Percentiles rank a stretch among this genome's conserved stretches.
Conservation (phyloP, 202 grass and related monocot species). For the Carex sylvatica region DNA sequence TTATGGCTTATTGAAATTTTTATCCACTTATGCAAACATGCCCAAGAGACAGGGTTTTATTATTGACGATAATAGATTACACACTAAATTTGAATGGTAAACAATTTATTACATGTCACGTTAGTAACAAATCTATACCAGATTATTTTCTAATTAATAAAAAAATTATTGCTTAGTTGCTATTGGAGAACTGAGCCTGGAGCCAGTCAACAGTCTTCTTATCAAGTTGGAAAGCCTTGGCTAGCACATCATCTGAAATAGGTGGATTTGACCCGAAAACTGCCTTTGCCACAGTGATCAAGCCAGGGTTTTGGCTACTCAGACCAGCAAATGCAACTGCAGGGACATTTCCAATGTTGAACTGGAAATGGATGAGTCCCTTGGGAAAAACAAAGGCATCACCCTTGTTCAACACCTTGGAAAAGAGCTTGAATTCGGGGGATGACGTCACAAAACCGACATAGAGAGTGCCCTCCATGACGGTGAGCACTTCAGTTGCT, state of each 20-base stretch:
- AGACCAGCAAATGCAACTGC: no score
- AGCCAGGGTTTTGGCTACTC: no score
- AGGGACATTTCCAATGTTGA: no score
- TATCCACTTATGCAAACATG: no score
- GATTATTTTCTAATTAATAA: no score
- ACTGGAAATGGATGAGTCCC: no score
- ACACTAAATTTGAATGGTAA: no score
- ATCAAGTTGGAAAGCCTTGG: slow-evolving; percentile 27
- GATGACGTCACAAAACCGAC: slow-evolving; percentile 35
- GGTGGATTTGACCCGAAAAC: slow-evolving; percentile 25
- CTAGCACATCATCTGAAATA: slow-evolving; percentile 21
- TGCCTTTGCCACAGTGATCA: not conserved
- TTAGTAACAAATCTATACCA: not conserved
- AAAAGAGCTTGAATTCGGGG: slow-evolving; percentile 30
- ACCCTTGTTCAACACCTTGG: slow-evolving; percentile 17
- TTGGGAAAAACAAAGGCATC: no score
- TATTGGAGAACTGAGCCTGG: not conserved
- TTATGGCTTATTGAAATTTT: no score
- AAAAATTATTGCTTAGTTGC: not conserved
- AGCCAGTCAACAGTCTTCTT: slow-evolving; percentile 20
- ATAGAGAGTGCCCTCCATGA: slow-evolving; percentile 41
- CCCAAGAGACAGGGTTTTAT: no score
- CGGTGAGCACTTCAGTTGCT: slow-evolving; percentile 51
- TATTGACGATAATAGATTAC: no score
- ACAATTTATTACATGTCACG: not conserved